Evolutionary conservation across 106 monocot genomes (phyloP), one percentile per base, ranked within the genome.

Genomic region (Xerophyta viscosa): DNA sequence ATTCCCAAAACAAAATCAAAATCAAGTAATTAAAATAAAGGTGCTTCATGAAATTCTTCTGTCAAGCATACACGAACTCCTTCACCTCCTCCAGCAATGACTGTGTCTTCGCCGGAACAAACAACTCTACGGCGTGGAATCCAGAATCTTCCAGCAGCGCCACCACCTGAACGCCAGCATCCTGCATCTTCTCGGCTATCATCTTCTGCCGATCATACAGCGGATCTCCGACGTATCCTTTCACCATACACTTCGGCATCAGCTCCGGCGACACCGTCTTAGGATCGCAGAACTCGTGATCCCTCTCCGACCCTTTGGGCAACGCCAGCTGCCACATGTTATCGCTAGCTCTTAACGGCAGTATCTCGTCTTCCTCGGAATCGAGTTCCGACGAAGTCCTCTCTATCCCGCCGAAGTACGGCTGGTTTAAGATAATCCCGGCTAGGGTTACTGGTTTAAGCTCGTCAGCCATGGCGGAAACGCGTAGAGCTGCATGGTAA

Each of bases 271-370:
- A 4, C 1, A 41, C 31, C 18, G 24, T 41, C 42, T 21, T 41
- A 8, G 67, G 67, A 51, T 86, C 58, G 57, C 66, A 69, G 73
- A 64, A 86, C 46, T 56, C 63, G 36, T 86, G 86, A 50, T 74
- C 77, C 24, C 69, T 60, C 20, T 64, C 46, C 1, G 73, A 62
- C 17, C 62, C 86, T 1, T 36, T 18, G 12, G 81, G 86, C 33
- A 86, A 65, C 7, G 81, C 22, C 7, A 81, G 66, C 41, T 59
- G 46, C 76, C 81, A 81, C 45, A 76, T 48, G 37, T 19, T 54
- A 47, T 81, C 76, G 49, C 59, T 76, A 18, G 71, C 63, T 2
- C 15, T 29, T 17, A 81, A 55, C 8, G 81, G 76, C 9, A 81
- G 45, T 2, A 76, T 41, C 3, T 4, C 6, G 68, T 81, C 68